These are phyloP conservation scores for Cystobasidiaceae sp. DNA, from an alignment of 1,284 basidiomycete species.

Conservation along the genomic window DNA sequence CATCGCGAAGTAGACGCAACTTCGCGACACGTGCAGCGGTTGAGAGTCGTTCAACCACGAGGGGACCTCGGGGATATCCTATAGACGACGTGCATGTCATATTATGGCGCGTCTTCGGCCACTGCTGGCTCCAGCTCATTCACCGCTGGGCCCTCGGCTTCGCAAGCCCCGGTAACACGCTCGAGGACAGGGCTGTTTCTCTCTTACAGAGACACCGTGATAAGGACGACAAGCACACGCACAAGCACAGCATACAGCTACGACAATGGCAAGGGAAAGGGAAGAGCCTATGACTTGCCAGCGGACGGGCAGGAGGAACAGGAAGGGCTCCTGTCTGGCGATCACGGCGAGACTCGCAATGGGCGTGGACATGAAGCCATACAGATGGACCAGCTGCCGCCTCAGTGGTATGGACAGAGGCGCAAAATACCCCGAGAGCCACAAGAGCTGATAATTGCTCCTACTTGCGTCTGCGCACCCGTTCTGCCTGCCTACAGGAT, in stretches of 20 bases:
- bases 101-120: not conserved
- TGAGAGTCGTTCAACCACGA: not conserved
- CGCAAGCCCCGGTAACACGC: conserved; percentile 54
- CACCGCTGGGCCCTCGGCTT: not conserved
- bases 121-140: conserved; percentile 2
- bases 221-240: conserved; percentile 54
- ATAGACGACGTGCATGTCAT: not conserved
- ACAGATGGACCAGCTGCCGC: conserved; percentile 60
- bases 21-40: not conserved
- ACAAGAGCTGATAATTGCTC: conserved; percentile 34
- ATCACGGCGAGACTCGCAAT: conserved; percentile 30
- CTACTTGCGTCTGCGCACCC: not conserved
- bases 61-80: not conserved
- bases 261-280: conserved; percentile 57
- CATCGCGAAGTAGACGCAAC: too few relatives aligned
- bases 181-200: conserved; percentile 90
- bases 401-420: conserved; percentile 57
- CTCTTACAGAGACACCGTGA: conserved; percentile 80
- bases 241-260: conserved; percentile 44
- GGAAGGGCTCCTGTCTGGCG: conserved; percentile 29
- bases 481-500: conserved; percentile 58
- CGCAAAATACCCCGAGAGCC: not conserved
- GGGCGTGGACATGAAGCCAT: conserved; percentile 45
- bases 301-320: conserved; percentile 31
- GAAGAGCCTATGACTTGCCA: conserved; percentile 56